phyloP scores from a whole-genome alignment of 352 stramenopile genomes.

The Phytophthora pseudosyringae region DNA sequence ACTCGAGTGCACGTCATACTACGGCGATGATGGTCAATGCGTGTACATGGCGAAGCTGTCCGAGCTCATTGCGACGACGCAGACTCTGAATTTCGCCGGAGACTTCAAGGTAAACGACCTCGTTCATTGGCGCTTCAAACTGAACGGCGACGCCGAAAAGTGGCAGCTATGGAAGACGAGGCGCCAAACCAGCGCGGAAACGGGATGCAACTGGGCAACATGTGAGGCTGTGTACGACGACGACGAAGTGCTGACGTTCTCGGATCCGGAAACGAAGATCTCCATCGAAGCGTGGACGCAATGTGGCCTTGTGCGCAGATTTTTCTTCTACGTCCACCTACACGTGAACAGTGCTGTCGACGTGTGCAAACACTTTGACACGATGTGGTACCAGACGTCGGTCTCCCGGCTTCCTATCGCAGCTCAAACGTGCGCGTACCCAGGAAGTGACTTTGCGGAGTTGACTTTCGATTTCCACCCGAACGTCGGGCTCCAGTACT shows the following conservation, averaged over 20 bases:
- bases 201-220: conserved; percentile 12
- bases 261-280: conserved; percentile 48
- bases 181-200: conserved; percentile 25
- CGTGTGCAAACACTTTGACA: conserved; percentile 54
- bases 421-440: conserved; percentile 52
- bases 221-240: conserved; percentile 21
- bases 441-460: conserved; percentile 65
- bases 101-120: conserved; percentile 33
- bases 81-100: conserved; percentile 30
- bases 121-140: conserved; percentile 71
- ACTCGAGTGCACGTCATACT: conserved; percentile 55
- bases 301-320: conserved; percentile 52
- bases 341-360: conserved; percentile 49
- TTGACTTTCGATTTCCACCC: conserved; percentile 71
- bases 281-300: conserved; percentile 62
- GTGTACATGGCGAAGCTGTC: conserved; percentile 39
- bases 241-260: conserved; percentile 45
- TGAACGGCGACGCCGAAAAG: conserved; percentile 43
- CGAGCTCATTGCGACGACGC: conserved; percentile 42
- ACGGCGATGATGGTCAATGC: conserved; percentile 37
- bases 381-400: conserved; percentile 71
- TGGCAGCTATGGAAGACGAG: conserved; percentile 57
- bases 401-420: conserved; percentile 36
- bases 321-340: conserved; percentile 56
- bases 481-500: conserved; percentile 46